phyloP scores from a whole-genome alignment of 1,284 basidiomycete genomes.

The Microbotryum violaceum region DNA sequence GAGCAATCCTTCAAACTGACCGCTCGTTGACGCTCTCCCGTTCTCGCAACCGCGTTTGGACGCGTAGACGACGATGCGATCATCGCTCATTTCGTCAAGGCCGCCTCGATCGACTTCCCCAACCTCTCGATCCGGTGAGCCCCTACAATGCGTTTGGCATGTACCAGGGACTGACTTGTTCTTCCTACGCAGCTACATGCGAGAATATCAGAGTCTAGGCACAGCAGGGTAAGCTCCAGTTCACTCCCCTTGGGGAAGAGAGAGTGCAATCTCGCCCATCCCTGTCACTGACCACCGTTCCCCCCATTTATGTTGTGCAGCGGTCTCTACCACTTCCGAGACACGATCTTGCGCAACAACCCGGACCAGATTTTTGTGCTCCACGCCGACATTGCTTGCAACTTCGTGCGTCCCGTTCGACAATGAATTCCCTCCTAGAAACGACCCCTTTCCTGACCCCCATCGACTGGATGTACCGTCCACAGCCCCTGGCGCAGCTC shows the following conservation, averaged over 20 bases:
- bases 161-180: neutral
- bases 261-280: too few relatives aligned
- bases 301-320: neutral
- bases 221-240: slow-evolving; percentile 43
- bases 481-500: slow-evolving; percentile 40
- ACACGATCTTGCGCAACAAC: slow-evolving; percentile 45
- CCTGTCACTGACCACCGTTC: too few relatives aligned
- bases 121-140: slow-evolving; percentile 44
- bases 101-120: slow-evolving; percentile 47
- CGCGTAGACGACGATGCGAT: slow-evolving; percentile 44
- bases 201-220: slow-evolving; percentile 48
- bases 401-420: slow-evolving; percentile 35
- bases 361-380: slow-evolving; percentile 49
- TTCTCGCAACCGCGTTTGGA: too few relatives aligned
- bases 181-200: slow-evolving; percentile 41
- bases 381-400: slow-evolving; percentile 49
- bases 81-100: slow-evolving; percentile 46
- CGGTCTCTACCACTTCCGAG: slow-evolving; percentile 42
- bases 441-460: too few relatives aligned
- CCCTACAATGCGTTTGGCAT: neutral
- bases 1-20: neutral
- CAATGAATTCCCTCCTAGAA: neutral
- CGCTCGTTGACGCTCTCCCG: neutral
- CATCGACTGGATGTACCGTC: neutral
- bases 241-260: slow-evolving; percentile 39